Evolutionary conservation across 257 asterid genomes (phyloP).

Genomic region (Solanum appendiculatum): DNA sequence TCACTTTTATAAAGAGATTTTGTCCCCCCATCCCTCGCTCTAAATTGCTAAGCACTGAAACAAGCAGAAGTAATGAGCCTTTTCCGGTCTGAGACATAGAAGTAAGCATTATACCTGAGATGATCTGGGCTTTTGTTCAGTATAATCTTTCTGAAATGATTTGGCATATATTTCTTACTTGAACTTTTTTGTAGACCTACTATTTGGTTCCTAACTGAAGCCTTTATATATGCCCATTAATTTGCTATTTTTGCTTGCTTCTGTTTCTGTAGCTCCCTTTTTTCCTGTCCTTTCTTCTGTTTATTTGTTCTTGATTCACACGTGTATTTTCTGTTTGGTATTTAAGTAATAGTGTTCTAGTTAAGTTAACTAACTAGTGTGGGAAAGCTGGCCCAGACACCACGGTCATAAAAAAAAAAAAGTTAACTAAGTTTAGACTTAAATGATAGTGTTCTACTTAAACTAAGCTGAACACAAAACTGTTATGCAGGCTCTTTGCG

Average conservation of each 20-base stretch:
- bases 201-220: not conserved
- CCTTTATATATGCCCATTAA: not conserved
- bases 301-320: not conserved
- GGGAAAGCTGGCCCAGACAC: not conserved
- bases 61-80: not conserved
- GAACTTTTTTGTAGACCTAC: not conserved
- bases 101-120: not conserved
- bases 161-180: not conserved
- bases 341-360: not conserved
- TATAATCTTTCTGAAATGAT: not conserved
- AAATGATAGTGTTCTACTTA: not conserved
- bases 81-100: not conserved
- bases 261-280: not conserved
- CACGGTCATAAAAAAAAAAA: not conserved
- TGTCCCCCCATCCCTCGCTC: not conserved
- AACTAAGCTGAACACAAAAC: constrained; percentile 1
- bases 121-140: not conserved
- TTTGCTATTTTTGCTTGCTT: not conserved
- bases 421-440: not conserved
- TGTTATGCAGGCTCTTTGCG: constrained; percentile 75
- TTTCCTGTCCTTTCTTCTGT: not conserved
- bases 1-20: not conserved
- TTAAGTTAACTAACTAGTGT: not conserved
- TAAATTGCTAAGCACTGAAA: not conserved
- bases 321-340: not conserved